These are phyloP conservation scores for Cutaneotrichosporon sp. DNA, from an alignment of 1,284 basidiomycete species.

Conservation along the genomic window DNA sequence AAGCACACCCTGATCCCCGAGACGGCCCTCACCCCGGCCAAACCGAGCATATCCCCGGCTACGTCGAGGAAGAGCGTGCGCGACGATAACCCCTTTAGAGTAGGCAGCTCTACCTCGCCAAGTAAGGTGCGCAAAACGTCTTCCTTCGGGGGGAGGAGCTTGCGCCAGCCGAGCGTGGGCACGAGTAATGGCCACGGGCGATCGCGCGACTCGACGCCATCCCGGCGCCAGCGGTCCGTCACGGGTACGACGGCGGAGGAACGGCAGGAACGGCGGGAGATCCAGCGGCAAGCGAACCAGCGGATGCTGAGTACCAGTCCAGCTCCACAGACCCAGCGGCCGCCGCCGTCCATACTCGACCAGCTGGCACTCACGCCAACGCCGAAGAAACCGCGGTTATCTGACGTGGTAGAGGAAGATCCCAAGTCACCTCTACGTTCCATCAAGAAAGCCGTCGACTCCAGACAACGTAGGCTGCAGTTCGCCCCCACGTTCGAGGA, in stretches of 20 bases:
- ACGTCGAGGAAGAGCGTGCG: too few relatives aligned
- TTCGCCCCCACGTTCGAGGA: constrained; percentile 4
- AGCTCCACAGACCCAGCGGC: not conserved
- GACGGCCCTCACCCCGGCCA: not conserved
- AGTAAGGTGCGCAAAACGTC: too few relatives aligned
- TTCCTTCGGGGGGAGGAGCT: too few relatives aligned
- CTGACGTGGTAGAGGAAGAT: too few relatives aligned
- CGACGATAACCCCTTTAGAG: too few relatives aligned
- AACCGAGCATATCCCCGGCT: too few relatives aligned
- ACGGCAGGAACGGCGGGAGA: not conserved
- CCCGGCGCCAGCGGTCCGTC: not conserved
- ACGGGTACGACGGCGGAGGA: not conserved
- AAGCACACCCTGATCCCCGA: not conserved
- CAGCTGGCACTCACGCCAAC: not conserved
- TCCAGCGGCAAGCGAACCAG: not conserved
- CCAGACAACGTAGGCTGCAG: not conserved
- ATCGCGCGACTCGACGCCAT: too few relatives aligned
- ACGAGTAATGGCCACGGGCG: not conserved
- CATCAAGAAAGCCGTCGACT: not conserved
- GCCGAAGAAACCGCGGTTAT: not conserved
- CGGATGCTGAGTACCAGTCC: not conserved
- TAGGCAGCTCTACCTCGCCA: too few relatives aligned
- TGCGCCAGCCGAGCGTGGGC: not conserved
- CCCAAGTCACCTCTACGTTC: too few relatives aligned
- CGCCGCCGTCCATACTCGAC: not conserved